phyloP scores from a whole-genome alignment of 2,329 filamentous ascomycete species.

The Sporothrix schenckii region DNA sequence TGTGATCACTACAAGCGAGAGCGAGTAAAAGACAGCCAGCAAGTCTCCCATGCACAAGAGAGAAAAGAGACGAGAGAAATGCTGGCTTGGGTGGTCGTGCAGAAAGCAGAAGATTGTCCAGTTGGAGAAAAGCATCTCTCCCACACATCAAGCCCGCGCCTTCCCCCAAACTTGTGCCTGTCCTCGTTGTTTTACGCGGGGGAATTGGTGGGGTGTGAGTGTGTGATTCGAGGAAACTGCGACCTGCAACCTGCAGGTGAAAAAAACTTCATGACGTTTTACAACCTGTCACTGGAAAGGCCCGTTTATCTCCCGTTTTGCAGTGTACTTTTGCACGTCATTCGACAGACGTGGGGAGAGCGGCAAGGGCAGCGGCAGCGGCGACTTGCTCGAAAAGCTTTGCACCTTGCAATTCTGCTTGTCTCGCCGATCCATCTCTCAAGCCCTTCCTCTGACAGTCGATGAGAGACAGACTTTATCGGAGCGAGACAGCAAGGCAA shows the following conservation, averaged over 20 bases:
- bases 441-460: not conserved
- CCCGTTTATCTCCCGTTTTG: not conserved
- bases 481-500: too few relatives aligned
- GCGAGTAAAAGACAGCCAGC: not conserved
- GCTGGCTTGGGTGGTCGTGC: not conserved
- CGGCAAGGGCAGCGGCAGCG: too few relatives aligned
- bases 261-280: constrained; percentile 21
- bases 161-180: not conserved
- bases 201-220: constrained; percentile 16
- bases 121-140: constrained; percentile 15
- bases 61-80: not conserved
- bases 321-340: not conserved
- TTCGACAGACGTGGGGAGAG: not conserved
- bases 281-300: constrained; percentile 6
- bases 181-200: constrained; percentile 22
- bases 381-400: not conserved
- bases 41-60: constrained; percentile 4
- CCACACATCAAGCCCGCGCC: not conserved
- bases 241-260: not conserved
- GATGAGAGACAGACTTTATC: not conserved
- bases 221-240: not conserved
- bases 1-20: not conserved
- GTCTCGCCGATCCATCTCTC: too few relatives aligned
- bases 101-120: not conserved
- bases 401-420: not conserved